Conservation (phyloP, 2,329 filamentous ascomycete genomes). For the Colletotrichum graminicola region DNA sequence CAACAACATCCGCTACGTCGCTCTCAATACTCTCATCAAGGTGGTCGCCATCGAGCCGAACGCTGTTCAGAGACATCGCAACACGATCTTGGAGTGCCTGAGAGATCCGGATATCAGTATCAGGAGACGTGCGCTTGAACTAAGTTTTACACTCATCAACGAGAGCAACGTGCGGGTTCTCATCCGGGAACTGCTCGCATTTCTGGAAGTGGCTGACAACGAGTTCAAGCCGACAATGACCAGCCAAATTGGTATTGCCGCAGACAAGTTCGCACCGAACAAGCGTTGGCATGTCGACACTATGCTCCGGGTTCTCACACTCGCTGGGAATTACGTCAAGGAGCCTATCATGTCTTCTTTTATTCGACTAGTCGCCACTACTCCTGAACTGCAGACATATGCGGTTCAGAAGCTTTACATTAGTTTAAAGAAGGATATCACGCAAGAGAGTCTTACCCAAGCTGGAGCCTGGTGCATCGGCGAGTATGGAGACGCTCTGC, state of each 20-base stretch:
- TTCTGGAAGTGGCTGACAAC: constrained; percentile 96
- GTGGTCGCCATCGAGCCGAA: constrained; percentile 98
- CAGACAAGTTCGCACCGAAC: constrained; percentile 94
- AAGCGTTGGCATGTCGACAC: constrained; percentile 99
- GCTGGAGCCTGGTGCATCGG: constrained; percentile 98
- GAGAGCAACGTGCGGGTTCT: constrained; percentile 95
- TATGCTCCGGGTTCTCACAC: constrained; percentile 91
- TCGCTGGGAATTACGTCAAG: constrained; percentile 97
- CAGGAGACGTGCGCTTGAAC: constrained; percentile 90
- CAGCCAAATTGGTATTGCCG: constrained; percentile 95
- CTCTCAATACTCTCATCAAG: constrained; percentile 96
- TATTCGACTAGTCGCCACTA: constrained; percentile 93
- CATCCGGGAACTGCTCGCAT: constrained; percentile 92
- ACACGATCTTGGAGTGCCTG: constrained; percentile 96
- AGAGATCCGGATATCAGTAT: constrained; percentile 99
- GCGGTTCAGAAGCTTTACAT: constrained; percentile 95
- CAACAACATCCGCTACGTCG: constrained; percentile 99
- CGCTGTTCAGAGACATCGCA: constrained; percentile 95
- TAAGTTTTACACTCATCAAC: constrained; percentile 98
- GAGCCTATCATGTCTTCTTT: constrained; percentile 98
- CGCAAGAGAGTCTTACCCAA: constrained; percentile 93
- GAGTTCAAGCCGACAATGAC: constrained; percentile 99
- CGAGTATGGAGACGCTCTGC: constrained; percentile 92
- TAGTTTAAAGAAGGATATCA: constrained; percentile 94
- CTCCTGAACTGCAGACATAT: constrained; percentile 94